Evolutionary conservation across 2,329 filamentous ascomycete species (phyloP).

Genomic region (Sordariomycetes sp.): DNA sequence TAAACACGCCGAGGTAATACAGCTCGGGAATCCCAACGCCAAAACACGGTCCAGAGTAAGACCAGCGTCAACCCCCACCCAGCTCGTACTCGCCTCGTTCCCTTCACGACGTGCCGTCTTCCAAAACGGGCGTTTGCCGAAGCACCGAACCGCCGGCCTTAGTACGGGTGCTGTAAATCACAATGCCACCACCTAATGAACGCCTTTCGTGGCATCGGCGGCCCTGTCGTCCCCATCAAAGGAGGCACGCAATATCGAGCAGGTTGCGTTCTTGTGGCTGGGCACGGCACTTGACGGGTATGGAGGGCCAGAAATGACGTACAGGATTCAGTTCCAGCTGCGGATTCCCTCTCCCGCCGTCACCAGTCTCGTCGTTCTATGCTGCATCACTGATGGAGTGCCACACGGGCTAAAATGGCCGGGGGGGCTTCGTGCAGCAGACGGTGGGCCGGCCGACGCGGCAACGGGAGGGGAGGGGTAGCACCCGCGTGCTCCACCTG

Average conservation of each 20-base stretch:
- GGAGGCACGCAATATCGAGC: not conserved
- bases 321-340: not conserved
- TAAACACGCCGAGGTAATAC: too few relatives aligned
- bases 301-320: not conserved
- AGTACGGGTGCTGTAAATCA: too few relatives aligned
- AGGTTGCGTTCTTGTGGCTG: not conserved
- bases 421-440: not conserved
- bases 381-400: not conserved
- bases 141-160: too few relatives aligned
- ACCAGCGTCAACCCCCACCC: too few relatives aligned
- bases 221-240: not conserved
- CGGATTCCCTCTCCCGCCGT: not conserved
- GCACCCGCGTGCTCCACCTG: not conserved
- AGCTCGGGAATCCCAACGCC: too few relatives aligned
- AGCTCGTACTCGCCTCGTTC: too few relatives aligned
- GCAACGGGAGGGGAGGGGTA: not conserved
- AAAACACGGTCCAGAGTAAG: too few relatives aligned
- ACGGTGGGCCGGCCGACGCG: not conserved
- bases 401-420: not conserved
- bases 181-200: too few relatives aligned
- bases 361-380: not conserved
- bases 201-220: not conserved
- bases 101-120: too few relatives aligned
- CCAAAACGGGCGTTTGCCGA: too few relatives aligned
- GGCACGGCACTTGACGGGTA: not conserved